Base-by-base conservation (phyloP, 2,329 filamentous ascomycete species). In the Trichoderma simmonsii region DNA sequence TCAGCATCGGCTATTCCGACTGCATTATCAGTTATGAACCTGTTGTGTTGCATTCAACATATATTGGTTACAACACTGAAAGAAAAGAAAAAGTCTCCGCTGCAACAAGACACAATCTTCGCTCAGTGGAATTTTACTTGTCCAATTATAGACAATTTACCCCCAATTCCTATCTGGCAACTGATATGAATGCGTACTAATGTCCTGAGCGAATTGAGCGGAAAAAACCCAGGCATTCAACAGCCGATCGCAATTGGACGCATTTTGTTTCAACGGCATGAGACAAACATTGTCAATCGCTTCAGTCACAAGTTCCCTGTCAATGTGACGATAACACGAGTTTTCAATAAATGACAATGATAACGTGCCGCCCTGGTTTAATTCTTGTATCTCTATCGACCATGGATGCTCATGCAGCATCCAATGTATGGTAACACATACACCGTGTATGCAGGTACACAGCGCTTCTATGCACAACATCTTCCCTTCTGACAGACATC, bases 1-100 rank as follows among this genome's bases (percentile, higher is more conserved):
- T 61, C 26, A 61, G 21, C 36, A 24, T 69, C 66, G 66, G 66
- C 56, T 51, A n/a, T 69, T 34, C 66, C 66, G 54, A 34, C 56
- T 48, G 64, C 48, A 39, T 26, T 48, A 9, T 28, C 21, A n/a
- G n/a, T 48, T 43, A 11, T 61, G 65, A 60, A 28, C 12, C 11
- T 61, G 65, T 28, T 26, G 56, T 60, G 56, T 69, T 43, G 56
- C 56, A 69, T 61, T 11, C 14, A 60, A 34, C 56, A 61, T 26
- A 7, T 9, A 30, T 43, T 61, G 34, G 18, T 18, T 64, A 26
- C 61, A 24, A 34, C 32, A 12, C 14, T 4, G 8, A 48, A 48
- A 15, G 28, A 24, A n/a, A 28, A 14, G 5, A 24, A 54, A 24
- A 24, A 14, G 21, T n/a, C 26, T 51, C 56, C 15, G 14, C 26